Conservation (phyloP, 306 rosid species). For the Calophaca sinica region DNA sequence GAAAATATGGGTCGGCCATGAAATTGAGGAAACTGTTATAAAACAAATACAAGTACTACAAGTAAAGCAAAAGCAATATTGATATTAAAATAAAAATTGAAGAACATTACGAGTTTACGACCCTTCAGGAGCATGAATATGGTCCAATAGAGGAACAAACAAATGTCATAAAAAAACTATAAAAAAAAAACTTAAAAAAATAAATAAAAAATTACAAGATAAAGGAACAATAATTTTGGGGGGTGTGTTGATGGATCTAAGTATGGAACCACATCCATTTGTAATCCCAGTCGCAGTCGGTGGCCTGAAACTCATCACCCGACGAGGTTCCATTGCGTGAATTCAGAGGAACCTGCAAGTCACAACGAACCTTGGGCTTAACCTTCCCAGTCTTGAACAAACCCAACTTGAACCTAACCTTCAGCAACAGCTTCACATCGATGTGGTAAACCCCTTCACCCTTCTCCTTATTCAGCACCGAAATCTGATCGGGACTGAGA, state of each 20-base stretch:
- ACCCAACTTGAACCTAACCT: constrained; percentile 51
- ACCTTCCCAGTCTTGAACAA: constrained; percentile 47
- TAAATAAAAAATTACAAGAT: neutral
- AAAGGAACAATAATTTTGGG: no score
- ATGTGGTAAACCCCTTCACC: constrained; percentile 46
- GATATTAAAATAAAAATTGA: no score
- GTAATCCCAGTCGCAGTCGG: constrained; percentile 49
- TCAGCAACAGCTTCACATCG: constrained; percentile 52
- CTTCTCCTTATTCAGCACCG: constrained; percentile 42
- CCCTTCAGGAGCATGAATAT: neutral
- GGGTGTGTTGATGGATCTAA: neutral
- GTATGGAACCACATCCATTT: constrained; percentile 35
- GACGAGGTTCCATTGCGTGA: constrained; percentile 28
- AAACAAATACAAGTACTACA: no score
- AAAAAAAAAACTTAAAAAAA: neutral
- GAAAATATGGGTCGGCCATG: neutral
- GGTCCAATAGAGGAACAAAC: neutral
- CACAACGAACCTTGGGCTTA: constrained; percentile 62
- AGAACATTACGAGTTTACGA: neutral
- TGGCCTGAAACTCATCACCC: constrained; percentile 29
- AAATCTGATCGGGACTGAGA: neutral
- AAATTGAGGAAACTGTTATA: no score
- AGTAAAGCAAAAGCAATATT: no score
- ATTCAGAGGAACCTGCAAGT: constrained; percentile 54
- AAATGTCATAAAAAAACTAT: neutral